These are phyloP conservation scores for Yarrowia keelungensis DNA, from an alignment of 805 yeast genomes.

Conservation along the genomic window DNA sequence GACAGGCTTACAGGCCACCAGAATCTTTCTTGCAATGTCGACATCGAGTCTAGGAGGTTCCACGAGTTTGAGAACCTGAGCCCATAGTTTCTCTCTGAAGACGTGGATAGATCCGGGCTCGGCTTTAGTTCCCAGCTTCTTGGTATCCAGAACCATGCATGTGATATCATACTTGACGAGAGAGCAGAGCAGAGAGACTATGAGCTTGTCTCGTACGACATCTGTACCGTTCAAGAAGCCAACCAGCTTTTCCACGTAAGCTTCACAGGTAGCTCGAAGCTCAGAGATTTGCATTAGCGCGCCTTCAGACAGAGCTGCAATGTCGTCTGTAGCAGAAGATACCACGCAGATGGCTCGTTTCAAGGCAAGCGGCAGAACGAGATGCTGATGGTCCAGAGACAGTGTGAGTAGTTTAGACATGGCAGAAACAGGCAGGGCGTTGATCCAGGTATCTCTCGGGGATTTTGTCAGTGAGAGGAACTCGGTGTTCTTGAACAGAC, in stretches of 20 bases:
- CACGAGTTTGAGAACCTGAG: conserved; percentile 4
- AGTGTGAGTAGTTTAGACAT: conserved; percentile 10
- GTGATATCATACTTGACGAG: conserved; percentile 16
- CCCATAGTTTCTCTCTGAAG: conserved; percentile 6
- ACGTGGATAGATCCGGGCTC: conserved; percentile 28
- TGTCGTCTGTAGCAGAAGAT: conserved; percentile 7
- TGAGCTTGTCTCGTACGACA: background rate
- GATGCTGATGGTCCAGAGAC: conserved; percentile 14
- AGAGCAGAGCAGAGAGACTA: conserved; percentile 5
- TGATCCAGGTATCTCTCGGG: conserved; percentile 26
- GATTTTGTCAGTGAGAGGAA: conserved; percentile 3
- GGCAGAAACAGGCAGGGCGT: conserved; percentile 3
- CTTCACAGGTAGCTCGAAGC: conserved; percentile 20
- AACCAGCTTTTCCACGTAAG: background rate
- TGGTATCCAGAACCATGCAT: conserved; percentile 32
- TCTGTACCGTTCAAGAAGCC: background rate
- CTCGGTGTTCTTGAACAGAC: conserved; percentile 22
- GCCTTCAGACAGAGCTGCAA: background rate
- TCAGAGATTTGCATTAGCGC: conserved; percentile 7
- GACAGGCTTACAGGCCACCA: conserved; percentile 14
- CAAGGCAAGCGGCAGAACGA: background rate
- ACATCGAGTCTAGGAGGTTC: conserved; percentile 24
- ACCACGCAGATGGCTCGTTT: conserved; percentile 8
- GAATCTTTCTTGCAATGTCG: conserved; percentile 16
- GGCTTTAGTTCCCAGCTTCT: conserved; percentile 11